Conservation (phyloP, 139 green algal species). For the Coelastrella sp. region DNA sequence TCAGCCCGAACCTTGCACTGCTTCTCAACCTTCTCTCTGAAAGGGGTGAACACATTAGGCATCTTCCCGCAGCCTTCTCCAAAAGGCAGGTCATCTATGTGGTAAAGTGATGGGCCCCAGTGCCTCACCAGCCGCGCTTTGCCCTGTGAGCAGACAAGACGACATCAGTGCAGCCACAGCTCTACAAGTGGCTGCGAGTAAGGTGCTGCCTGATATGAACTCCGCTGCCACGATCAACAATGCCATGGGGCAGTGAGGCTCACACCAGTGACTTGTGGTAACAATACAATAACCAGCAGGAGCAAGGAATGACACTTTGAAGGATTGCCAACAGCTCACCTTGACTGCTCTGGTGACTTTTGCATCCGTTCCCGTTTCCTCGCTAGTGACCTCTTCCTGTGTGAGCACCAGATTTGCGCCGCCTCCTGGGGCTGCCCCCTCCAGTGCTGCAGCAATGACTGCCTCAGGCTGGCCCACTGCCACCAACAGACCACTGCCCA, state of each 20-base stretch:
- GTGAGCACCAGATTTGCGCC: constrained; percentile 69
- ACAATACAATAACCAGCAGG: not conserved
- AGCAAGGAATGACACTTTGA: not conserved
- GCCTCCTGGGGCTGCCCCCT: not conserved
- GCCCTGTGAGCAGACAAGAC: constrained; percentile 4
- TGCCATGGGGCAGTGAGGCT: too few relatives aligned
- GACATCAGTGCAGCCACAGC: not conserved
- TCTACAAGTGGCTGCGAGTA: not conserved
- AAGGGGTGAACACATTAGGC: constrained; percentile 95
- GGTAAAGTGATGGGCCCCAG: constrained; percentile 91
- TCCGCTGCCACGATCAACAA: not conserved
- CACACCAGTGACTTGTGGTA: not conserved
- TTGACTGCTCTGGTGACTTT: constrained; percentile 54
- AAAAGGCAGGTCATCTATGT: constrained; percentile 94
- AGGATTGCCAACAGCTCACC: not conserved
- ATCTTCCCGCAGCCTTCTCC: constrained; percentile 45
- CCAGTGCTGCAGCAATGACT: constrained; percentile 67
- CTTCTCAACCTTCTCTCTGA: constrained; percentile 78
- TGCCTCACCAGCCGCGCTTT: constrained; percentile 62
- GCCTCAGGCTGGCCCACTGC: constrained; percentile 84
- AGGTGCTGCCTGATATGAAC: too few relatives aligned
- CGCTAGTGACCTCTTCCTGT: constrained; percentile 79
- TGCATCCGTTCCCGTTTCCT: constrained; percentile 80
- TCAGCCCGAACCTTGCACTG: constrained; percentile 42
- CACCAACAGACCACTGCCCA: constrained; percentile 86